A percentile compares a stretch with the other conserved stretches of the same genome.
These are phyloP conservation scores for Astrocystis sublimbata DNA, from an alignment of 495 filamentous ascomycete genomes.

Conservation along the genomic window DNA sequence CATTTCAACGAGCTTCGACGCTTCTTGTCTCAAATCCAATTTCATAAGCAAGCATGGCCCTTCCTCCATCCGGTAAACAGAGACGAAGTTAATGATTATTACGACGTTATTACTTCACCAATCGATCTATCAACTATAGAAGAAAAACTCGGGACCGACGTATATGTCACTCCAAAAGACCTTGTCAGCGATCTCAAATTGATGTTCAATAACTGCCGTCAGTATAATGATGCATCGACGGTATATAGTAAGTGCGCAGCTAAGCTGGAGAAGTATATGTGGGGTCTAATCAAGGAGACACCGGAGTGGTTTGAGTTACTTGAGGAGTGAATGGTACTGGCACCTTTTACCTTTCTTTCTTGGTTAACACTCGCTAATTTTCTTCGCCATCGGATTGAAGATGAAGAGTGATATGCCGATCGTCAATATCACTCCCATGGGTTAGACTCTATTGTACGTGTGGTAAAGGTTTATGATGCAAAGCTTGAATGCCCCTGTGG, in stretches of 20 bases:
- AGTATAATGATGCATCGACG: slow-evolving; percentile 76
- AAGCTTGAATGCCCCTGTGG: too few species aligned
- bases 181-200: slow-evolving; percentile 73
- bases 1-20: slow-evolving; percentile 74
- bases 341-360: too few species aligned
- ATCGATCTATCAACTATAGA: slow-evolving; percentile 74
- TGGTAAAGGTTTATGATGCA: too few species aligned
- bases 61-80: slow-evolving; percentile 77
- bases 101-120: slow-evolving; percentile 75
- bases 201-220: slow-evolving; percentile 73
- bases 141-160: slow-evolving; percentile 71
- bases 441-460: too few species aligned
- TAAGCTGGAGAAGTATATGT: slow-evolving; percentile 77
- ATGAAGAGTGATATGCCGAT: too few species aligned
- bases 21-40: slow-evolving; percentile 76
- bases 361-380: too few species aligned
- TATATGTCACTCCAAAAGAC: slow-evolving; percentile 70
- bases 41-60: slow-evolving; percentile 73
- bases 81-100: slow-evolving; percentile 78
- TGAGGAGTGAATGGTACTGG: slow-evolving; percentile 16
- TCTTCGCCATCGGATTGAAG: too few species aligned
- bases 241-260: slow-evolving; percentile 77
- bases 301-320: slow-evolving; percentile 25
- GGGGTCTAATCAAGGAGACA: slow-evolving; percentile 22
- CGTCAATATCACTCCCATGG: too few species aligned